Percentiles rank a stretch among this genome's conserved stretches.
These are phyloP conservation scores for Candida sp. DNA, from an alignment of 1,139 yeast genomes.

Conservation along the genomic window DNA sequence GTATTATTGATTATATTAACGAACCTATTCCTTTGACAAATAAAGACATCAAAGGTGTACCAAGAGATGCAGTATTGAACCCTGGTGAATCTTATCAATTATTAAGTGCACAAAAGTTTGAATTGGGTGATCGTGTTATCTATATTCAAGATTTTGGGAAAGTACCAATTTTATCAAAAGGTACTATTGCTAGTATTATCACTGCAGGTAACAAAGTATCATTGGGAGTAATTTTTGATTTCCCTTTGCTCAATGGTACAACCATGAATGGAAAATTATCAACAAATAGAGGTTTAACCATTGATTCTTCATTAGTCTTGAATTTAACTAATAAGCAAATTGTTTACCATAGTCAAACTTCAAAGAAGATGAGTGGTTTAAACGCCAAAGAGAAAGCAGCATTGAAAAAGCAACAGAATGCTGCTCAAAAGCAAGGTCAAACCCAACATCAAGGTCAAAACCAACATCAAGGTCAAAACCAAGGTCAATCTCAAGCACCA, in stretches of 20 bases:
- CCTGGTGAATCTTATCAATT: slow-evolving; percentile 73
- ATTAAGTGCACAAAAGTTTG: slow-evolving; percentile 72
- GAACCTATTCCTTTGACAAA: slow-evolving; percentile 40
- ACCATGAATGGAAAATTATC: slow-evolving; percentile 72
- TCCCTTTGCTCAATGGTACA: slow-evolving; percentile 79
- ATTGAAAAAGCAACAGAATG: slow-evolving; percentile 14
- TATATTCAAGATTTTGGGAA: slow-evolving; percentile 87
- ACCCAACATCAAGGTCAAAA: slow-evolving; percentile 37
- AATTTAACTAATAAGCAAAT: slow-evolving; percentile 75
- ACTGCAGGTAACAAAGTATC: slow-evolving; percentile 57
- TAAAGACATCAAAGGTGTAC: slow-evolving; percentile 76
- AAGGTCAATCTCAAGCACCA: slow-evolving; percentile 6
- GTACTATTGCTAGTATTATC: slow-evolving; percentile 84
- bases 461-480: slow-evolving; percentile 7
- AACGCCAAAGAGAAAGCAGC: slow-evolving; percentile 22
- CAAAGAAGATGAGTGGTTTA: slow-evolving; percentile 39
- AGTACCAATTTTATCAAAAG: slow-evolving; percentile 83
- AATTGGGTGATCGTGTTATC: slow-evolving; percentile 85
- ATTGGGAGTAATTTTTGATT: slow-evolving; percentile 79
- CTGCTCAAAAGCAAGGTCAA: slow-evolving; percentile 59
- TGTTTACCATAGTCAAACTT: slow-evolving; percentile 71
- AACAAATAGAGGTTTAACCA: slow-evolving; percentile 78
- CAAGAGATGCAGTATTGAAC: slow-evolving; percentile 77
- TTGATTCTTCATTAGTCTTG: slow-evolving; percentile 79
- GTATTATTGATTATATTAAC: slow-evolving; percentile 47